Percentiles rank a stretch among this genome's conserved stretches.
These are phyloP conservation scores for Fraxinus platypoda DNA, from an alignment of 305 asterid genomes.

Conservation along the genomic window DNA sequence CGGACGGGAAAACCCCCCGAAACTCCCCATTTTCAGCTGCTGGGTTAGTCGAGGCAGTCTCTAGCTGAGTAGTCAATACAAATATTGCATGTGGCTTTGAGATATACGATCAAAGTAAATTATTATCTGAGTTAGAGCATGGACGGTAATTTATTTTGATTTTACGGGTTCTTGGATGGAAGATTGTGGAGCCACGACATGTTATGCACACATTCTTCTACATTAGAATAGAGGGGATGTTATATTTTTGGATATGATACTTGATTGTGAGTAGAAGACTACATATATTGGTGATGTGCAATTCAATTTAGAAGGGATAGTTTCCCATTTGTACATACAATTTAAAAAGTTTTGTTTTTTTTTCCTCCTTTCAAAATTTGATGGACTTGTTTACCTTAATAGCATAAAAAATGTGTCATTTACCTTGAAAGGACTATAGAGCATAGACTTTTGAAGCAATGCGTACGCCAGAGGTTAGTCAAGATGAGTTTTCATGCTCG, in stretches of 20 bases:
- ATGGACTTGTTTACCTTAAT: neutral
- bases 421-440: neutral
- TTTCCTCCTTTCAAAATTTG: neutral
- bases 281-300: neutral
- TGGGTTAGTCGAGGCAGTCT: neutral
- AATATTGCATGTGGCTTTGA: neutral
- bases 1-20: neutral
- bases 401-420: neutral
- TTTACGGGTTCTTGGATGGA: neutral
- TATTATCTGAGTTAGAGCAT: neutral
- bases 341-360: neutral
- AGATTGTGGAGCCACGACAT: neutral
- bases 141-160: neutral
- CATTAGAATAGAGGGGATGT: neutral
- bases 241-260: neutral
- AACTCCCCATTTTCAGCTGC: neutral
- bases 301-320: neutral
- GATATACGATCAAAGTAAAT: neutral
- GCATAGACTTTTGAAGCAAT: neutral
- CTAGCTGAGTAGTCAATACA: neutral
- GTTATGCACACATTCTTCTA: neutral
- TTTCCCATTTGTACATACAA: neutral
- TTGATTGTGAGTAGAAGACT: neutral
- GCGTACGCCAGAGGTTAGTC: neutral
- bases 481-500: neutral